Conservation (phyloP, 2,329 filamentous ascomycete genomes). For the Whalleya microplaca region DNA sequence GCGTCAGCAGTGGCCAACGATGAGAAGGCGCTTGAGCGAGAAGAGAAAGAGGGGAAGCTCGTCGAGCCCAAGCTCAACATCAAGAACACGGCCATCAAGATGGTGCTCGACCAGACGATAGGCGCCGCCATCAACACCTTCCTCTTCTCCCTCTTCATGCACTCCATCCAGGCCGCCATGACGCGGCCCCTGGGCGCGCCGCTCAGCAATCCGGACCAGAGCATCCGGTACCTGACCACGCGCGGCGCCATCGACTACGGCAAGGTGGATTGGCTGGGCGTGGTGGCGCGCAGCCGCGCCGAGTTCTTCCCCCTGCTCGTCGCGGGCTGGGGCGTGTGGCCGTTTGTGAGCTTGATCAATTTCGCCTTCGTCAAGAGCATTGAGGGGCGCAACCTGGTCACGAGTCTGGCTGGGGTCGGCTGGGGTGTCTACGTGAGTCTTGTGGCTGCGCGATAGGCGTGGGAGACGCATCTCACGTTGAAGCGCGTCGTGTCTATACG, state of each 20-base stretch:
- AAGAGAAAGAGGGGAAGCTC: constrained; percentile 42
- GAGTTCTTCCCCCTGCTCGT: constrained; percentile 68
- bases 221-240: constrained; percentile 32
- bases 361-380: constrained; percentile 72
- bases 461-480: background rate
- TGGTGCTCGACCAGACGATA: constrained; percentile 69
- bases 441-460: constrained; percentile 45
- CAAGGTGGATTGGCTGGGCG: constrained; percentile 48
- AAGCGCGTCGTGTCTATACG: too few species aligned
- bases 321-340: constrained; percentile 76
- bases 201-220: constrained; percentile 41
- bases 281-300: constrained; percentile 47
- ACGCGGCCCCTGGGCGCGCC: constrained; percentile 34
- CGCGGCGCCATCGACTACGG: constrained; percentile 48
- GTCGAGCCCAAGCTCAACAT: constrained; percentile 59
- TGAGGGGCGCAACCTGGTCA: constrained; percentile 70
- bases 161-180: constrained; percentile 58
- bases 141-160: constrained; percentile 55
- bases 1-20: constrained; percentile 44
- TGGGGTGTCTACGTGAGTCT: constrained; percentile 80
- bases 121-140: constrained; percentile 68
- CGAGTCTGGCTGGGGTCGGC: constrained; percentile 70
- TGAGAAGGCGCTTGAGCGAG: constrained; percentile 45
- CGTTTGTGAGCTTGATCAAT: constrained; percentile 69
- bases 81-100: constrained; percentile 68